Evolutionary conservation across 2,329 filamentous ascomycete species (phyloP), one percentile per base, ranked within the genome.

Genomic region (Neonectria punicea): DNA sequence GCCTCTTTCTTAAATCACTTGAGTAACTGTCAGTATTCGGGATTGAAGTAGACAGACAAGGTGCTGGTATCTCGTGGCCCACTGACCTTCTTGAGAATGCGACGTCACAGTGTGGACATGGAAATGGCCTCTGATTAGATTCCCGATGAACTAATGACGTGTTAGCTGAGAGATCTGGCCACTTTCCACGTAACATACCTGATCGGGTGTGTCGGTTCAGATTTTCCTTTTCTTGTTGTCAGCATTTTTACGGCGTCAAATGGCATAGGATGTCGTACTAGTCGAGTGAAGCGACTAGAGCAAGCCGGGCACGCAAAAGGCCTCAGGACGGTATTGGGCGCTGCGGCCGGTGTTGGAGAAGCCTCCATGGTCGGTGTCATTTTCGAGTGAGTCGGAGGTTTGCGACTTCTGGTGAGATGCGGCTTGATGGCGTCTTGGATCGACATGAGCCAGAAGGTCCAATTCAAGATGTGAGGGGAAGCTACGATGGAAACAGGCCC

Each of bases 71-170:
- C 20, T 20, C 1, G 10, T n/a, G 1, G 20, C 18, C 3, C 2
- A 46, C 46, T 58, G n/a, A 65, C 63, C 63, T 65, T 34, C 63
- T 57, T 3, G 63, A 65, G 43, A 65, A 65, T n/a, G 63, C 61
- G 14, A 62, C 63, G 22, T 65, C 63, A 28, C 63, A 65, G 39
- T 65, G 59, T 14, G 63, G 63, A 22, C 63, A 65, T 13, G 63
- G 63, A 25, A 65, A 65, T 1, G 63, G 63, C 13, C 63, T 53
- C 18, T 61, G 58, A 22, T 65, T 65, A 14, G 63, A 65, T 22
- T 65, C 63, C n/a, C 58, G 41, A 25, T 65, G 63, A 13, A 65
- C 63, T 65, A 32, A 9, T 7, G 11, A 10, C 34, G 9, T 16
- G 32, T 53, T 22, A 61, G 58, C 61, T 9, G 13, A 34, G n/a